Conservation (phyloP, 129 eudicot species). For the Rutidosis leptorrhynchoides region DNA sequence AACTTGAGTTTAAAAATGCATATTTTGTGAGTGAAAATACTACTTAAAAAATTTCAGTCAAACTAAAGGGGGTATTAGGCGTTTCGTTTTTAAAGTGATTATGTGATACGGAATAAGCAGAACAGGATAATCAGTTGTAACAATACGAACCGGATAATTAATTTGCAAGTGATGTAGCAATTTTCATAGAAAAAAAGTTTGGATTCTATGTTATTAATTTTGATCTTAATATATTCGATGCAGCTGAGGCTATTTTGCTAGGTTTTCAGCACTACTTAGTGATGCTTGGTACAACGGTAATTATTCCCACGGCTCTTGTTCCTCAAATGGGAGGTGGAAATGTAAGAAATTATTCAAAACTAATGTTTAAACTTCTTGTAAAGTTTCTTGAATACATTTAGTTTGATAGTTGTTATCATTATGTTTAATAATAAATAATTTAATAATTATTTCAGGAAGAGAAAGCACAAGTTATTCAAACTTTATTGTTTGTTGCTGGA, state of each 20-base stretch:
- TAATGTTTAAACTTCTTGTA: not conserved
- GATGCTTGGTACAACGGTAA: constrained; percentile 70
- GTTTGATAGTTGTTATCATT: constrained; percentile 6
- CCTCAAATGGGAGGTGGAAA: constrained; percentile 90
- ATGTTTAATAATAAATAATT: too few species aligned
- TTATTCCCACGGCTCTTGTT: constrained; percentile 74
- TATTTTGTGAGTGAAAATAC: not conserved
- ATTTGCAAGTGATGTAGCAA: too few species aligned
- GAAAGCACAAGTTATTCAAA: constrained; percentile 71
- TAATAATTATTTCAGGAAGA: constrained; percentile 35
- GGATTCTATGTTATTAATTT: too few species aligned
- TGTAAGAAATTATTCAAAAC: constrained; percentile 31
- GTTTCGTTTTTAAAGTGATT: not conserved
- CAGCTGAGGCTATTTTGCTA: constrained; percentile 77
- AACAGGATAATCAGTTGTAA: too few species aligned
- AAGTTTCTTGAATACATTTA: not conserved
- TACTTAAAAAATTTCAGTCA: not conserved
- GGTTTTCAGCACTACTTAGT: constrained; percentile 71
- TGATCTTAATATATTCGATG: constrained; percentile 8
- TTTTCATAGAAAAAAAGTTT: not conserved
- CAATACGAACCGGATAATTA: too few species aligned
- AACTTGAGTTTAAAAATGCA: not conserved
- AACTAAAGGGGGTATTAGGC: not conserved
- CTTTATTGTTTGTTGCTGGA: constrained; percentile 72
- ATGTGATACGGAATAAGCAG: too few species aligned